Base-by-base conservation (phyloP, 805 yeast species). In the Schwanniomyces sp. region DNA sequence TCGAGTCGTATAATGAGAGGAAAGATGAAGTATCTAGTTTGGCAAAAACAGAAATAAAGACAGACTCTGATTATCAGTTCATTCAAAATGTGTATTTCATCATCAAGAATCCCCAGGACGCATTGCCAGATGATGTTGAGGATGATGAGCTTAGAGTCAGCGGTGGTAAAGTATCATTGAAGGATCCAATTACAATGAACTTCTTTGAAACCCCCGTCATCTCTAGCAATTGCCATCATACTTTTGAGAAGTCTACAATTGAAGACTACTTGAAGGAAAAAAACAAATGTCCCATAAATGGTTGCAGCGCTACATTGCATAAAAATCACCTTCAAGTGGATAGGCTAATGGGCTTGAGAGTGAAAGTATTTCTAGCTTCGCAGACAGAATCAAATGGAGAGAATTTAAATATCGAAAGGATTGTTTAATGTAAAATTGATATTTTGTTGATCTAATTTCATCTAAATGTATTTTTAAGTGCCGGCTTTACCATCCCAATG, bases 101-200 rank as follows among this genome's bases (percentile, higher is more conserved):
- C 6, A 57, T 82, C 14, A 63, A 73, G 2, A 73, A 82, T 51
- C 94, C 94, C 0, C 78, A 78, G 27, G 80, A 79, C 26, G 84
- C 88, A 6, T 56, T 86, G 16, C 88, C 89, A 0, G 77, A 71
- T 12, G 72, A 64, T 6, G 62, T 56, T 0, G 82, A 74, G 11
- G 84, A 79, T 34, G 88, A 84, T 18, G 92, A 85, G 18, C 40
- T 87, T 28, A 79, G 75, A 37, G 76, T 87, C 5, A 81, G 80
- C 8, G 95, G 94, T 47, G 94, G 94, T 34, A 78, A 68, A 32
- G 69, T 88, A n/a, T 81, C 84, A 41, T 59, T 88, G 48, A 75
- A 71, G 24, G 90, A 91, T 59, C 92, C 92, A 0, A 70, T 87
- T 11, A 80, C 91, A 0, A 58, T 78, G 48, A 69, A 74, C 44